Evolutionary conservation across 495 filamentous ascomycete species (phyloP), one percentile per base, ranked within the genome.

Genomic region (Hypoxylon intermedium): DNA sequence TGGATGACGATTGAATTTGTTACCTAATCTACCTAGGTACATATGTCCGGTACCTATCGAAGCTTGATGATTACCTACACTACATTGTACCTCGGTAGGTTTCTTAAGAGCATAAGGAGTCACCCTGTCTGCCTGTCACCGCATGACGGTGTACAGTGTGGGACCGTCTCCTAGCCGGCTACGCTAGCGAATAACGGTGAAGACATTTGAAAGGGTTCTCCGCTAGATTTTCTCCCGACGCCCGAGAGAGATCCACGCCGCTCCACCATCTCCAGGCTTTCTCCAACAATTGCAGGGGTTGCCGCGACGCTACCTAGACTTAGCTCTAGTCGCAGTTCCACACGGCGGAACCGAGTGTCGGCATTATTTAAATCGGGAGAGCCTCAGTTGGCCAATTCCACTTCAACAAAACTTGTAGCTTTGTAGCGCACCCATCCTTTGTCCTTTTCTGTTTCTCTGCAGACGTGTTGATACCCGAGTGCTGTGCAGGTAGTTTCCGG

Each of bases 181-280:
- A 28, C 21, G 28, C 40, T 37, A 47, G 26, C 62, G 56, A 65
- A 65, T 65, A n/a, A 60, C 34, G 34, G 56, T 43, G 20, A 51
- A 53, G 51, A 42, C 30, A 65, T 65, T 65, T 65, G 54, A 55
- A 65, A 65, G 42, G 50, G 28, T 18, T 21, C 55, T 51, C 62
- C 62, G 62, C 62, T 55, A 56, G 15, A 65, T 65, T 65, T 65
- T 65, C 56, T 65, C 55, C 62, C 62, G 62, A 65, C 28, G 45
- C 55, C 62, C 62, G 62, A 65, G 28, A 16, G 13, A 42, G 52
- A 26, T 18, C 54, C 54, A 58, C 12, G 24, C 38, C 6, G 7
- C 51, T 43, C 55, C 56, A 65, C 56, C 9, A 19, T 60, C 62
- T 56, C 55, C 62, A 65, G 41, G 24, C 31, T 58, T 58, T 65